phyloP scores from a whole-genome alignment of 2,329 filamentous ascomycete species.

The Clarireedia sp. region DNA sequence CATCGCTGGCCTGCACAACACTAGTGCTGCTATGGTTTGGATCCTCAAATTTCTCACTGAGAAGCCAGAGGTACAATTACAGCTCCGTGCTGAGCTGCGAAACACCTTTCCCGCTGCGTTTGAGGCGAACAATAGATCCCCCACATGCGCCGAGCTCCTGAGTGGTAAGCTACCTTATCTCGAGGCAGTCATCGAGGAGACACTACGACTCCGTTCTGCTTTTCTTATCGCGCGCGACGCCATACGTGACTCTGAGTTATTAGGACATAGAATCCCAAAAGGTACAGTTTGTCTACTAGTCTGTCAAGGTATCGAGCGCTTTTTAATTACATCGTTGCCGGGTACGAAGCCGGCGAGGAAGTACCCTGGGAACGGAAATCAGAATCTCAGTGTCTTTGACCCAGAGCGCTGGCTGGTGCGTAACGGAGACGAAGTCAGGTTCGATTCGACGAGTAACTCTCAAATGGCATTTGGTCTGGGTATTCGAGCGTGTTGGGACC shows the following conservation, averaged over 20 bases:
- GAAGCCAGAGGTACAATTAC: background rate
- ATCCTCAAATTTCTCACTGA: background rate
- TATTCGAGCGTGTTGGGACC: background rate
- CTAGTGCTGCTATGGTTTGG: background rate
- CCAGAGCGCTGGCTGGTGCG: background rate
- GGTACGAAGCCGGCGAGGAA: background rate
- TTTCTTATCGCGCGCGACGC: background rate
- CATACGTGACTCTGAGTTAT: background rate
- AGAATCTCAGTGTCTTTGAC: background rate
- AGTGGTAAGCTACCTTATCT: background rate
- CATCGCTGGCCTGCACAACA: background rate
- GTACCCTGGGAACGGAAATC: background rate
- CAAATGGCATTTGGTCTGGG: background rate
- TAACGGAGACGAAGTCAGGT: background rate
- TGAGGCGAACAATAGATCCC: background rate
- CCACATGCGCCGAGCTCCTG: background rate
- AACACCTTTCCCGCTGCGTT: background rate
- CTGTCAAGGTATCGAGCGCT: background rate
- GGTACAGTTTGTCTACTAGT: background rate
- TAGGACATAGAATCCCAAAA: background rate
- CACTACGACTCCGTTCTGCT: background rate
- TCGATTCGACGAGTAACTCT: background rate
- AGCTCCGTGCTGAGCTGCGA: background rate
- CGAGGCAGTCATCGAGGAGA: background rate
- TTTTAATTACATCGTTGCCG: background rate